phyloP scores from a whole-genome alignment of 2,329 filamentous ascomycete genomes.

The Exophiala sideris region DNA sequence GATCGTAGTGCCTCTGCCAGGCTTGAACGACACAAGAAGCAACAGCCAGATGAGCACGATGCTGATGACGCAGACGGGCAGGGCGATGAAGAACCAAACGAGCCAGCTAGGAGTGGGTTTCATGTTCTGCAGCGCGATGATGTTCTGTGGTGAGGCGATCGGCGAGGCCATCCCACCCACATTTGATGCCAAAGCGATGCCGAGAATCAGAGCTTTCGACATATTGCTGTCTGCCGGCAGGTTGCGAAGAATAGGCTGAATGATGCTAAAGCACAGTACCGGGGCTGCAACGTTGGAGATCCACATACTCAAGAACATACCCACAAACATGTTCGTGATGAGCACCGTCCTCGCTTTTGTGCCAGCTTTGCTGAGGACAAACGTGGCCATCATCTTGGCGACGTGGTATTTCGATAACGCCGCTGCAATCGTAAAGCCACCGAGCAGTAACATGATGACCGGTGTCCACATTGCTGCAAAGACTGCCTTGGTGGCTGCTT shows the following conservation, averaged over 20 bases:
- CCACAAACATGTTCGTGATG: conserved; percentile 97
- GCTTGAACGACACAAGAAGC: conserved; percentile 79
- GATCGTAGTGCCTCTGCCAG: conserved; percentile 79
- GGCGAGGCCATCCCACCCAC: conserved; percentile 95
- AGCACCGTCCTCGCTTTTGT: conserved; percentile 85
- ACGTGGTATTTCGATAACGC: conserved; percentile 97
- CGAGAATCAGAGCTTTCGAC: conserved; percentile 91
- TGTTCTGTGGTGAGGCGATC: conserved; percentile 95
- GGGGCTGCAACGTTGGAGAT: conserved; percentile 98
- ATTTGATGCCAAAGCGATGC: conserved; percentile 91
- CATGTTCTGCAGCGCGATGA: conserved; percentile 97
- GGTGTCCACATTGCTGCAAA: conserved; percentile 99
- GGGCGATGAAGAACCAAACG: conserved; percentile 92
- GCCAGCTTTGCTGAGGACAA: conserved; percentile 93
- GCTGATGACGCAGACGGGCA: conserved; percentile 87
- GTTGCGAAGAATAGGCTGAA: conserved; percentile 94
- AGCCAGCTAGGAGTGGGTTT: conserved; percentile 85
- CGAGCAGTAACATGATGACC: conserved; percentile 95
- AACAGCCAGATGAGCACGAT: conserved; percentile 86
- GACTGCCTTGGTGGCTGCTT: conserved; percentile 75
- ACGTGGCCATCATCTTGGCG: conserved; percentile 93
- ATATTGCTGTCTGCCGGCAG: conserved; percentile 85
- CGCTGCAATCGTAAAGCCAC: conserved; percentile 92
- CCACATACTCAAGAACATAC: conserved; percentile 97
- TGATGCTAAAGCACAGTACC: conserved; percentile 95